phyloP scores from a whole-genome alignment of 805 yeast genomes.

The Ogataea methanolica region DNA sequence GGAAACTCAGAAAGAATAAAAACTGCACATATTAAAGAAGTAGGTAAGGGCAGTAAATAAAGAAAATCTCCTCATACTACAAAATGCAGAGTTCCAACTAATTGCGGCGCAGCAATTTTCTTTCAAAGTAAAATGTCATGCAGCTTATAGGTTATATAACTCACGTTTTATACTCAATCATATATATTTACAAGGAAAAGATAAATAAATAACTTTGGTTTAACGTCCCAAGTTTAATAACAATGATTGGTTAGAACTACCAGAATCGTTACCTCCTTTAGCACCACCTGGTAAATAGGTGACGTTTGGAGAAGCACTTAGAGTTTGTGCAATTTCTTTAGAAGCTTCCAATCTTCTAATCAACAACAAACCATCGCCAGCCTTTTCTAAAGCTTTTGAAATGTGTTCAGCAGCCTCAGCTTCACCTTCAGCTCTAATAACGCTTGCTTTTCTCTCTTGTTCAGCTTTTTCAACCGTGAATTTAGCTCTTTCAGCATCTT shows the following conservation, averaged over 20 bases:
- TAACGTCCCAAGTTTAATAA: constrained; percentile 68
- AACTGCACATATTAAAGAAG: no score
- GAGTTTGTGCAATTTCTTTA: constrained; percentile 87
- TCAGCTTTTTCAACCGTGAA: constrained; percentile 93
- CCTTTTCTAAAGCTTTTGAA: constrained; percentile 85
- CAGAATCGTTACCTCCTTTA: constrained; percentile 32
- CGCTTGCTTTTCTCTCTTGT: constrained; percentile 92
- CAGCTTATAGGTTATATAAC: no score
- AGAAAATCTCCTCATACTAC: no score
- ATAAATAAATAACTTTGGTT: neutral
- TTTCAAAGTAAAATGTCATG: no score
- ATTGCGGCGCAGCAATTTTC: no score
- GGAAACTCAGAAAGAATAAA: no score
- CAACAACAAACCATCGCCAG: constrained; percentile 92
- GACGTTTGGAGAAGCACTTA: constrained; percentile 78
- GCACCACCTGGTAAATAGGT: constrained; percentile 73
- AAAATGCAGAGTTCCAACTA: no score
- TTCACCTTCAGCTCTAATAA: constrained; percentile 98
- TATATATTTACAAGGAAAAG: no score
- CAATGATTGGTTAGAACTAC: constrained; percentile 46
- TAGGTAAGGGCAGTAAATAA: no score
- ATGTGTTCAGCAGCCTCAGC: constrained; percentile 97
- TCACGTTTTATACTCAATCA: no score
- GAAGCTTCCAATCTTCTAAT: constrained; percentile 96
- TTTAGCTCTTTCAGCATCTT: constrained; percentile 96